Percentiles rank a stretch among this genome's conserved stretches.
Conservation (phyloP, 306 rosid genomes). For the Alnus rubra region DNA sequence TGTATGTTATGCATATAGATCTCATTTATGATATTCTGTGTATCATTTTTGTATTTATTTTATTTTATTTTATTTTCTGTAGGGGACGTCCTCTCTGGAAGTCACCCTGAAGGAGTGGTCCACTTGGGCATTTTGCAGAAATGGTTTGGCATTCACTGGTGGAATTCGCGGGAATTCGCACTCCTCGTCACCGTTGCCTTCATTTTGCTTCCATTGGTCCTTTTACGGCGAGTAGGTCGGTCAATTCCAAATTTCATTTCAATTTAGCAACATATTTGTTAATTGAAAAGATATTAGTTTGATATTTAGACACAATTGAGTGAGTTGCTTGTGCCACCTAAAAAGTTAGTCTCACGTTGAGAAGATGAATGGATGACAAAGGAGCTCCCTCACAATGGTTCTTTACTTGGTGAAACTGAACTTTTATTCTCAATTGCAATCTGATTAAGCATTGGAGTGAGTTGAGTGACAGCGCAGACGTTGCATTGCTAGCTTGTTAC, state of each 20-base stretch:
- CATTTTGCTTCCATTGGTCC: slow-evolving; percentile 73
- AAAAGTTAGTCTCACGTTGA: no score
- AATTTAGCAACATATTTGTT: background rate
- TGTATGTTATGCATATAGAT: background rate
- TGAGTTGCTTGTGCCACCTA: no score
- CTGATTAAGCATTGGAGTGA: no score
- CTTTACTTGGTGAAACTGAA: no score
- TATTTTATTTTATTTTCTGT: slow-evolving; percentile 7
- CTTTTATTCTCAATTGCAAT: no score
- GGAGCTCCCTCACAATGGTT: no score
- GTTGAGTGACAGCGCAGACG: no score
- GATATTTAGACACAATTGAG: background rate
- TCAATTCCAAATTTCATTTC: slow-evolving; percentile 2
- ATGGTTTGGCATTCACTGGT: slow-evolving; percentile 96
- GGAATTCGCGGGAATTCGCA: slow-evolving; percentile 83
- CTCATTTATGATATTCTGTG: background rate
- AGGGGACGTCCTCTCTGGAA: slow-evolving; percentile 91
- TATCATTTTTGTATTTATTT: background rate
- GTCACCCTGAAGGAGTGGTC: slow-evolving; percentile 41
- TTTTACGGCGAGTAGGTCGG: slow-evolving; percentile 74
- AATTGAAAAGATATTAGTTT: background rate
- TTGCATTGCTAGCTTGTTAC: background rate
- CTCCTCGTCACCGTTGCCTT: slow-evolving; percentile 51
- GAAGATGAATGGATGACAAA: no score
- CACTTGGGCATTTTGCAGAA: slow-evolving; percentile 88